Percentiles rank a stretch among this genome's conserved stretches.
These are phyloP conservation scores for Hansfordia pulvinata DNA, from an alignment of 2,329 filamentous ascomycete genomes.

Conservation along the genomic window DNA sequence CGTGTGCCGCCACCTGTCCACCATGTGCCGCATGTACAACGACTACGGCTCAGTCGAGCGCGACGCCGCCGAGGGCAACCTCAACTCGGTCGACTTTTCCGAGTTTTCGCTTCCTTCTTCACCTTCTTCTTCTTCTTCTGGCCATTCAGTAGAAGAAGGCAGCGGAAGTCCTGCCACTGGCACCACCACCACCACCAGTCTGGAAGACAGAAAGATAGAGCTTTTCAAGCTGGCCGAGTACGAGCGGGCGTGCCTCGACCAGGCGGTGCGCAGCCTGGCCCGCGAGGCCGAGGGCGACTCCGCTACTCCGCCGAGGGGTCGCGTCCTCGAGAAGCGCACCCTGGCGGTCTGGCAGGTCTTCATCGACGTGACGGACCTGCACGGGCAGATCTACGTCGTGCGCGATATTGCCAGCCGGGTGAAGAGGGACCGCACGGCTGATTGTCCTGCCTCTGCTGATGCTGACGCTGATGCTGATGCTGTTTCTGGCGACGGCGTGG, in stretches of 20 bases:
- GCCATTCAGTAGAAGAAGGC: no score
- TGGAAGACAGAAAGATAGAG: conserved; percentile 5
- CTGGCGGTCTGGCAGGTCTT: no score
- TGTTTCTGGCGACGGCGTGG: no score
- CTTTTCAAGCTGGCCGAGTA: conserved; percentile 14
- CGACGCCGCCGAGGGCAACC: conserved; percentile 14
- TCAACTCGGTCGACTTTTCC: conserved; percentile 19
- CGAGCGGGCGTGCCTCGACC: conserved; percentile 10
- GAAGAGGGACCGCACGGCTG: no score
- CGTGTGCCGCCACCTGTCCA: conserved; percentile 9
- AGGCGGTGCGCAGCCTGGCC: conserved; percentile 6
- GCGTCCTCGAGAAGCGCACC: no score
- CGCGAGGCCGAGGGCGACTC: conserved; percentile 4
- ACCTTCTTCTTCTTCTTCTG: no score
- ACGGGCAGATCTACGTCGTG: conserved; percentile 20
- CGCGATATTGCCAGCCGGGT: conserved; percentile 13
- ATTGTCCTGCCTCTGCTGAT: no score
- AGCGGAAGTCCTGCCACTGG: no score
- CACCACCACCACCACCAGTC: conserved; percentile 1
- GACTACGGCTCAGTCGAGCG: conserved; percentile 17
- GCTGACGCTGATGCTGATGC: no score
- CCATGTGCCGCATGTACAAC: conserved; percentile 19
- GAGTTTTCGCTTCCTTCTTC: no score
- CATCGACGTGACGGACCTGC: conserved; percentile 18
- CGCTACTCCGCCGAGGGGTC: conserved; percentile 6